These are phyloP conservation scores for Abrus precatorius DNA, from an alignment of 306 rosid species.

Conservation along the genomic window DNA sequence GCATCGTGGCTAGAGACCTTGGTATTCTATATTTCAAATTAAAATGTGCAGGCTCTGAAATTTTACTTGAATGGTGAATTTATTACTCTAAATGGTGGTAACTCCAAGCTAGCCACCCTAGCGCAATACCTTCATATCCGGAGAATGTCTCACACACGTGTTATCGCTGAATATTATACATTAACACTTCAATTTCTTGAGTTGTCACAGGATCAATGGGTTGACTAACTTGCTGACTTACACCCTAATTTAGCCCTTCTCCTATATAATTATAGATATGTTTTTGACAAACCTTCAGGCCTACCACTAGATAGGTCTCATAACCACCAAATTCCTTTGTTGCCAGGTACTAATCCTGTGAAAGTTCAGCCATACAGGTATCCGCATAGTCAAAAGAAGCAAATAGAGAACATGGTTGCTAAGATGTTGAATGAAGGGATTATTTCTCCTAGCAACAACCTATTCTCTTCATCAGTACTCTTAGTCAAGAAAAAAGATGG, in stretches of 20 bases:
- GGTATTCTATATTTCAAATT: too few species aligned
- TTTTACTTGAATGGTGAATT: too few species aligned
- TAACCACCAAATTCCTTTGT: not conserved
- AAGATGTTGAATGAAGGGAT: not conserved
- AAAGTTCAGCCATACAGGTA: not conserved
- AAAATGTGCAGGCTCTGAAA: too few species aligned
- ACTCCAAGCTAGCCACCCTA: too few species aligned
- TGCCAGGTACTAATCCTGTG: not conserved
- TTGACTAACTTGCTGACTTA: not conserved
- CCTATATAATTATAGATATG: not conserved
- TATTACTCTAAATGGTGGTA: too few species aligned
- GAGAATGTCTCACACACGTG: too few species aligned
- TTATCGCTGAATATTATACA: too few species aligned
- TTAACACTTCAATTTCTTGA: too few species aligned
- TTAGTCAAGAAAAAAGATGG: slow-evolving; percentile 4
- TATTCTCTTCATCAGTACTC: not conserved
- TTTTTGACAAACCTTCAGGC: not conserved
- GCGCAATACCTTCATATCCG: too few species aligned
- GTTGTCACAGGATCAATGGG: too few species aligned
- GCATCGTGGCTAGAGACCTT: too few species aligned
- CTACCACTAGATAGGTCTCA: not conserved
- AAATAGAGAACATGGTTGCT: not conserved
- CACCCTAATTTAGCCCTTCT: not conserved
- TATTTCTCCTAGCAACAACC: too few species aligned
- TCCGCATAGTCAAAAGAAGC: not conserved